Conservation (phyloP, 441 rosid species). For the Euphorbia neoarborescens region DNA sequence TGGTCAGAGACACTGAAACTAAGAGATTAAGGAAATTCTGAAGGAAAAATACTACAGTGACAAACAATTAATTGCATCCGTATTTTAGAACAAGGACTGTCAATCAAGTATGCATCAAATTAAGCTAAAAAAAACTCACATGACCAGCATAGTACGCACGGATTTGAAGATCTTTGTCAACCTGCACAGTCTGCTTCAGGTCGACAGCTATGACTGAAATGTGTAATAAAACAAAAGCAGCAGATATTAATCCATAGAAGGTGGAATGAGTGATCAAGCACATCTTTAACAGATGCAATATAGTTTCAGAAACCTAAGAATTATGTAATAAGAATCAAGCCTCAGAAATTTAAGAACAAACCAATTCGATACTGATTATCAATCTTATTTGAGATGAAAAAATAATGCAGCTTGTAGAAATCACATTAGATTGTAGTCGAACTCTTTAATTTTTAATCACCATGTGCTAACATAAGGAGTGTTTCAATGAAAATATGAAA, state of each 20-base stretch:
- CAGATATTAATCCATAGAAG: background rate
- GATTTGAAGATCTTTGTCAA: conserved; percentile 80
- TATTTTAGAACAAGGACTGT: conserved; percentile 12
- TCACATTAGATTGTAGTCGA: background rate
- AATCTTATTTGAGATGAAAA: background rate
- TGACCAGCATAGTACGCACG: conserved; percentile 97
- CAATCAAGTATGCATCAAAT: conserved; percentile 6
- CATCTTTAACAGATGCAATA: background rate
- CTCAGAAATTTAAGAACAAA: background rate
- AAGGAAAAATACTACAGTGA: background rate
- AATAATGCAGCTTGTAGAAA: background rate
- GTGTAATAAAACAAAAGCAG: conserved; percentile 5
- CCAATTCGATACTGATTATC: background rate
- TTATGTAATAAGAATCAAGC: background rate
- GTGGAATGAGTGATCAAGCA: background rate
- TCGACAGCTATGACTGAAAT: conserved; percentile 73
- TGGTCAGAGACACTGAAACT: background rate
- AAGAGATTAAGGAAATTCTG: background rate
- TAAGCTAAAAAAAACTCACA: conserved; percentile 39
- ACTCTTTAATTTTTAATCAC: background rate
- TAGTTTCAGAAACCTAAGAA: background rate
- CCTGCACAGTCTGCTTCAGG: conserved; percentile 84
- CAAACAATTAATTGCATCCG: background rate
- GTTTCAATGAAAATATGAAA: background rate
- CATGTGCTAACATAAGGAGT: background rate